Evolutionary conservation across 73 alveolate genomes (phyloP).

Genomic region (Paramecium caudatum): DNA sequence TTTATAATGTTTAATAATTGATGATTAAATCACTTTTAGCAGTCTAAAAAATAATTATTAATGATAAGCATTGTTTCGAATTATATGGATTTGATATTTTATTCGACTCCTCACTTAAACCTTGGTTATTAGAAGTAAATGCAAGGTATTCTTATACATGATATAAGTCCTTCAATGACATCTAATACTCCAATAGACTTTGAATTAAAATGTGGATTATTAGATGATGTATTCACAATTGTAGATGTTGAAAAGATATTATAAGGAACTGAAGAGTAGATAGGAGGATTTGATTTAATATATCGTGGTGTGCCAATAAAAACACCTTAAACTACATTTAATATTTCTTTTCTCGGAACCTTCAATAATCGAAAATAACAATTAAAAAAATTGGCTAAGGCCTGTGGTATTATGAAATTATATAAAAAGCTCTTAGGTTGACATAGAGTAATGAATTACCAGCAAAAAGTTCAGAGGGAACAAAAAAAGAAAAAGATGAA

Average conservation of each 20-base stretch:
- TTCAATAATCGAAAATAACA: conserved; percentile 95
- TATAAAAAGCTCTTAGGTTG: conserved; percentile 91
- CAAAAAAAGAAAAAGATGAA: conserved; percentile 22
- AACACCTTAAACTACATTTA: conserved; percentile 89
- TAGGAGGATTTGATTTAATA: conserved; percentile 99
- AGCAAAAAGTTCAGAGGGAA: conserved; percentile 7
- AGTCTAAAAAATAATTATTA: conserved; percentile 96
- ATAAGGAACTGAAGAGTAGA: conserved; percentile 99
- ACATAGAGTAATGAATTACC: conserved; percentile 77
- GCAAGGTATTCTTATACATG: conserved; percentile 58
- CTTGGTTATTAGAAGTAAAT: conserved; percentile 98
- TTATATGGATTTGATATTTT: conserved; percentile 99
- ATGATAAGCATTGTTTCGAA: conserved; percentile 99
- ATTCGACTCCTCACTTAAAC: conserved; percentile 97
- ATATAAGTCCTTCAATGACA: conserved; percentile 96
- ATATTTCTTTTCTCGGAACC: conserved; percentile 93
- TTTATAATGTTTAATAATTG: conserved; percentile 90
- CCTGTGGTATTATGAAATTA: conserved; percentile 39
- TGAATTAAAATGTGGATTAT: conserved; percentile 95
- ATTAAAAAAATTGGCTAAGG: conserved; percentile 97
- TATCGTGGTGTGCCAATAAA: conserved; percentile 93
- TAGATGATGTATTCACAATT: conserved; percentile 98
- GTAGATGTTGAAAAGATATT: conserved; percentile 93
- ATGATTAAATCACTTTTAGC: conserved; percentile 93
- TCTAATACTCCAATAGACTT: conserved; percentile 98